Evolutionary conservation across 495 filamentous ascomycete genomes (phyloP).

Genomic region (Chaetomium tenue): DNA sequence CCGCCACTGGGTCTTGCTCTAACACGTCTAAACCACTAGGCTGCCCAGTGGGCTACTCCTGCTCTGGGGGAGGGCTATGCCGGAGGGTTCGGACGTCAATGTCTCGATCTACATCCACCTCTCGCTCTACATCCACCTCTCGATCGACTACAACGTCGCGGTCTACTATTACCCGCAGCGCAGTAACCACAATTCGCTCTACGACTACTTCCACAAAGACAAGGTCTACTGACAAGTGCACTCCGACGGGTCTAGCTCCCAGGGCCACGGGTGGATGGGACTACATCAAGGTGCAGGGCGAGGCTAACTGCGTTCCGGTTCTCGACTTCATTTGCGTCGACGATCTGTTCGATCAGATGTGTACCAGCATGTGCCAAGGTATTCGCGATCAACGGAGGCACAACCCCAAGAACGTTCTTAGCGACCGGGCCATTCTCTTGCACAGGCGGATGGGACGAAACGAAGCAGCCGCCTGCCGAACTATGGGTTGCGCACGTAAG

Average conservation of each 20-base stretch:
- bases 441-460: constrained; percentile 7
- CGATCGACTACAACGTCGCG: constrained; percentile 4
- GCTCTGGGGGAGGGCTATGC: constrained; percentile 1
- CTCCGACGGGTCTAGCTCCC: background rate
- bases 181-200: constrained; percentile 3
- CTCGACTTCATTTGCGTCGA: constrained; percentile 14
- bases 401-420: constrained; percentile 10
- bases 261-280: constrained; percentile 3
- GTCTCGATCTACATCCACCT: background rate
- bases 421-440: constrained; percentile 7
- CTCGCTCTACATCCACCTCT: constrained; percentile 4
- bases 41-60: constrained; percentile 8
- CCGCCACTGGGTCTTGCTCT: background rate
- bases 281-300: constrained; percentile 12
- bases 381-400: constrained; percentile 10
- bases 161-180: constrained; percentile 8
- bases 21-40: background rate
- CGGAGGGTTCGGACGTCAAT: background rate
- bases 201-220: background rate
- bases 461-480: background rate
- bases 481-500: constrained; percentile 10
- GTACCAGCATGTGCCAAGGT: constrained; percentile 12
- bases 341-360: constrained; percentile 16
- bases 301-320: constrained; percentile 10
- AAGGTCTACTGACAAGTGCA: background rate